These are phyloP conservation scores for Oemleria cerasiformis DNA, from an alignment of 306 rosid species.

Conservation along the genomic window DNA sequence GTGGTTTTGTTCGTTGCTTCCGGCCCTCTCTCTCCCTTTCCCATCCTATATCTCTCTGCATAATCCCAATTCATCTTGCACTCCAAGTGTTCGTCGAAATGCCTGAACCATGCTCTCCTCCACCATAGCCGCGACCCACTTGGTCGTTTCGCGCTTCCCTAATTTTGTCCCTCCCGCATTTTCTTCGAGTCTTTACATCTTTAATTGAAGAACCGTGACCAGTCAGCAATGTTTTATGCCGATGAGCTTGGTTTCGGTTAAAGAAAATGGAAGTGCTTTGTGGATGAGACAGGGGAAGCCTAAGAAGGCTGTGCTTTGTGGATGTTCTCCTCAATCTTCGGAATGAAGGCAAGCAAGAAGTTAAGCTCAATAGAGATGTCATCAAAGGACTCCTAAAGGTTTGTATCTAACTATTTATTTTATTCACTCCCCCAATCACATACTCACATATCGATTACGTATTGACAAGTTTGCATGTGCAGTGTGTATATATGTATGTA, in stretches of 20 bases:
- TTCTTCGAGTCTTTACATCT: constrained; percentile 21
- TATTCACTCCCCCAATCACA: no score
- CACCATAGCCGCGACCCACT: constrained; percentile 22
- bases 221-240: constrained; percentile 10
- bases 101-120: constrained; percentile 77
- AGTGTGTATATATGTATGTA: no score
- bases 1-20: constrained; percentile 30
- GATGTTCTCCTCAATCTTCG: constrained; percentile 25
- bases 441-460: no score
- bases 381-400: constrained; percentile 32
- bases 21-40: not conserved
- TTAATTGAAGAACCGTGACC: constrained; percentile 7
- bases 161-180: constrained; percentile 10
- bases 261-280: constrained; percentile 16
- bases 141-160: constrained; percentile 14
- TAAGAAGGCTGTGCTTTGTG: constrained; percentile 4
- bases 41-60: not conserved
- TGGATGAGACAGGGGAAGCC: not conserved
- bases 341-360: not conserved
- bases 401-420: not conserved
- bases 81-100: constrained; percentile 68
- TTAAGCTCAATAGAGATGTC: constrained; percentile 10
- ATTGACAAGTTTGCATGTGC: no score
- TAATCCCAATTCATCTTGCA: not conserved
- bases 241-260: constrained; percentile 13